These are phyloP conservation scores for Geosmithia morbida DNA, from an alignment of 2,329 filamentous ascomycete genomes.

Conservation along the genomic window DNA sequence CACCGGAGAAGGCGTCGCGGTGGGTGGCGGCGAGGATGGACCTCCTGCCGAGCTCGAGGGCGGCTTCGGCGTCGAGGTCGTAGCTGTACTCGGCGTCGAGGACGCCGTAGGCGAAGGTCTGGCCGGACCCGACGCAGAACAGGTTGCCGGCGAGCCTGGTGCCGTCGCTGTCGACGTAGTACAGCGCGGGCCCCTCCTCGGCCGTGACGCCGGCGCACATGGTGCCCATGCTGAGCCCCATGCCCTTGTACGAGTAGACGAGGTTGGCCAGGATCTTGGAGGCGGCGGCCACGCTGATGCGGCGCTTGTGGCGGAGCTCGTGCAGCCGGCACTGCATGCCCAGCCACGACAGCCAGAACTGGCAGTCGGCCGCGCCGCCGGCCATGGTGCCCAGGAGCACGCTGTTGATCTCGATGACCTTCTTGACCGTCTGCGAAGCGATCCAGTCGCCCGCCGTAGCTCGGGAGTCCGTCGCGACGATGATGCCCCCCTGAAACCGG, in stretches of 20 bases:
- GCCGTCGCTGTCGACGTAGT: constrained; percentile 94
- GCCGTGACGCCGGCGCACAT: constrained; percentile 97
- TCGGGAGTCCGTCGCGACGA: constrained; percentile 94
- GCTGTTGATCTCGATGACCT: constrained; percentile 97
- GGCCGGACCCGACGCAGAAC: constrained; percentile 95
- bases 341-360: constrained; percentile 98
- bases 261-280: constrained; percentile 98
- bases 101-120: constrained; percentile 98
- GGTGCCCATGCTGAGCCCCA: constrained; percentile 97
- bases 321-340: constrained; percentile 98
- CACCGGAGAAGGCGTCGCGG: constrained; percentile 95
- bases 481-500: constrained; percentile 95
- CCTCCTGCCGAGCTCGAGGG: constrained; percentile 76
- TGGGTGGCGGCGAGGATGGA: constrained; percentile 95
- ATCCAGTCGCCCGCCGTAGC: constrained; percentile 99
- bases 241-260: constrained; percentile 97
- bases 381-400: constrained; percentile 95
- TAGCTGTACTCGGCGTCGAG: constrained; percentile 91
- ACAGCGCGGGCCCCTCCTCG: constrained; percentile 89
- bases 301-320: constrained; percentile 97
- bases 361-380: constrained; percentile 94
- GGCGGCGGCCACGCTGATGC: constrained; percentile 92
- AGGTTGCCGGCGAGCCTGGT: constrained; percentile 86
- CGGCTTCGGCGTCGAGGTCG: constrained; percentile 75
- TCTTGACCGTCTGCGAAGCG: constrained; percentile 98